Evolutionary conservation across 495 filamentous ascomycete species (phyloP), one percentile per base, ranked within the genome.

Genomic region (Penicillium verhagenii): DNA sequence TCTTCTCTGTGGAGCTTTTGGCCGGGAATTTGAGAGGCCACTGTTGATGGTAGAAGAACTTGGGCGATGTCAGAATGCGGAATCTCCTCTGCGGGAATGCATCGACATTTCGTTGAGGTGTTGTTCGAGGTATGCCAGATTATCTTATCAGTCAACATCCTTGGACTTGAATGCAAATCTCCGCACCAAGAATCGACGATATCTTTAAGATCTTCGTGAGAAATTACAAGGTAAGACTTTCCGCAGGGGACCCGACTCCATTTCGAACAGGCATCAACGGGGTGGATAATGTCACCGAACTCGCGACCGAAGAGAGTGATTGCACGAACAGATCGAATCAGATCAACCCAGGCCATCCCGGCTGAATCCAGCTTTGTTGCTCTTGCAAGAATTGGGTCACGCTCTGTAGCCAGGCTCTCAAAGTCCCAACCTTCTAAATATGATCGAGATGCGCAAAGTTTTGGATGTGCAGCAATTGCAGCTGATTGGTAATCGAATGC

Each of bases 341-440:
- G 67, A 42, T 72, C 67, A 26, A 72, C 60, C 74, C 74, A 77
- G 0, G 67, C 64, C 21, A 47, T 52, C 10, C 67, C 69, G 19
- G 47, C 53, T 4, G 59, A 13, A 16, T 51, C 25, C 1, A 78
- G 49, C 0, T 47, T 66, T 1, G 63, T 4, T 43, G 7, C 18
- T 10, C 16, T 20, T 11, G 39, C 16, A 23, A 21, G 13, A 21
- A 43, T 11, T 1, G 39, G 39, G 23, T 43, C 39, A 1, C 18
- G 19, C 19, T 43, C 39, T 1, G 39, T 11, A 1, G 39, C 39
- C 2, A 43, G 16, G 16, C 13, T 19, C 2, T 43, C 18, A 23
- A 43, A 43, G 19, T 43, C 39, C 39, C 39, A 43, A 11, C 39
- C 39, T 21, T 43, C 39, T 20, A 43, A 11, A 5, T 23, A 19